Evolutionary conservation across 2,329 filamentous ascomycete species (phyloP).

Genomic region (Cladophialophora psammophila): DNA sequence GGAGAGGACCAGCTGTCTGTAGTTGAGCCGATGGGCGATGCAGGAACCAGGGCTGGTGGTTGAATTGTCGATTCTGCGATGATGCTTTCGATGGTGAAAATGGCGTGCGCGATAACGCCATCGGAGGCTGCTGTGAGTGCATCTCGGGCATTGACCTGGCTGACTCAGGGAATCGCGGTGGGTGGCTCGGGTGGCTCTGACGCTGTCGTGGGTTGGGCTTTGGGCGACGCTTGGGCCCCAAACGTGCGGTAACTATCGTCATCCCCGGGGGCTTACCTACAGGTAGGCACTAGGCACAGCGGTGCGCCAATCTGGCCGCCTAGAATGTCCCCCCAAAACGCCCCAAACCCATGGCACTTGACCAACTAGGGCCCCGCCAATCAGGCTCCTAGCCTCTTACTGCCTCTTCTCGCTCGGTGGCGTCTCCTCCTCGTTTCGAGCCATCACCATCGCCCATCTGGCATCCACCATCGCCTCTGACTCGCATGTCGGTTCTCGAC

Average conservation of each 20-base stretch:
- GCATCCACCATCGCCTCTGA: neutral
- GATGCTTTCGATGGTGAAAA: constrained; percentile 19
- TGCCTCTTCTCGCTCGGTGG: neutral
- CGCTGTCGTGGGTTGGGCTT: neutral
- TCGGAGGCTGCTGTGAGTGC: constrained; percentile 2
- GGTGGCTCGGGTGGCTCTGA: neutral
- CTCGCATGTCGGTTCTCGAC: constrained; percentile 17
- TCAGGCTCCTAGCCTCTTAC: neutral
- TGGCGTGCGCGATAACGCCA: constrained; percentile 24
- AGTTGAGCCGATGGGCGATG: constrained; percentile 1
- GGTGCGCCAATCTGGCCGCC: constrained; percentile 12
- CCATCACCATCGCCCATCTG: neutral
- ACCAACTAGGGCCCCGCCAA: neutral
- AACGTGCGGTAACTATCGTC: neutral
- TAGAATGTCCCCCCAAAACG: neutral
- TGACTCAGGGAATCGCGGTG: neutral
- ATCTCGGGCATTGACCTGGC: neutral
- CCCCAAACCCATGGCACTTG: neutral
- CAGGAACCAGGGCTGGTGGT: constrained; percentile 12
- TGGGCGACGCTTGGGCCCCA: neutral
- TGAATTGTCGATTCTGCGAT: neutral
- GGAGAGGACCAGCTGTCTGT: too few species aligned
- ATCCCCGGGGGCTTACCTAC: neutral
- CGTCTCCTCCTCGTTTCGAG: neutral
- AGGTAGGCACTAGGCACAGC: neutral